Conservation (phyloP, 2,329 filamentous ascomycete genomes). For the Zarea fungicola region DNA sequence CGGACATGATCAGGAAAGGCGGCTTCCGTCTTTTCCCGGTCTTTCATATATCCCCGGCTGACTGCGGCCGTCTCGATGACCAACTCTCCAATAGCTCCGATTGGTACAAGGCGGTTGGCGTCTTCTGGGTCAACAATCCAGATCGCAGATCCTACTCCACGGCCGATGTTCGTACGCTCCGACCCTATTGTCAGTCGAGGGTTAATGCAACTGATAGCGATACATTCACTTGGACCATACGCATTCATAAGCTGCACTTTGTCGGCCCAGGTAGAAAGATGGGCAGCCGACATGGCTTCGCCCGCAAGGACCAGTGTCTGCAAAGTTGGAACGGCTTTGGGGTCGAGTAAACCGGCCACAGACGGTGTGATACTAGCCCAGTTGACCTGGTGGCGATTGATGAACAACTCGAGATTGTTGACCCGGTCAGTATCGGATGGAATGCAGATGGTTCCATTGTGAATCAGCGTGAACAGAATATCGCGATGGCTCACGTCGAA, state of each 20-base stretch:
- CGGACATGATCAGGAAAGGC: constrained; percentile 17
- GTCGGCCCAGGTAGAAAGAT: background rate
- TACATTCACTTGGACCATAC: constrained; percentile 8
- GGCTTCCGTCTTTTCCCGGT: constrained; percentile 16
- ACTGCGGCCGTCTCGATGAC: constrained; percentile 17
- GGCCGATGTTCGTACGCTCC: constrained; percentile 11
- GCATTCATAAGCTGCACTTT: constrained; percentile 4
- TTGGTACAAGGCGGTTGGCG: constrained; percentile 9
- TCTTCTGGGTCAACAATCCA: constrained; percentile 13
- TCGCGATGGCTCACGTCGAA: constrained; percentile 13
- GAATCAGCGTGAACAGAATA: constrained; percentile 1
- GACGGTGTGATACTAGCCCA: constrained; percentile 6
- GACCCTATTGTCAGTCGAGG: background rate
- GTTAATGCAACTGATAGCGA: background rate
- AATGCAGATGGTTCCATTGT: constrained; percentile 11
- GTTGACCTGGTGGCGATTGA: constrained; percentile 13
- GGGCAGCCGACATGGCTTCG: background rate
- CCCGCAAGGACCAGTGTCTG: background rate
- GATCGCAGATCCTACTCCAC: background rate
- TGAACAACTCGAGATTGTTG: constrained; percentile 6
- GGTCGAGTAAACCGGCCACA: constrained; percentile 1
- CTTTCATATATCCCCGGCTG: constrained; percentile 15
- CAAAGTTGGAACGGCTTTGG: background rate
- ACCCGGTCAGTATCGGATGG: constrained; percentile 13
- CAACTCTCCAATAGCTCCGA: constrained; percentile 17